Conservation (phyloP, 306 rosid genomes). For the Elaeagnus macrophylla region DNA sequence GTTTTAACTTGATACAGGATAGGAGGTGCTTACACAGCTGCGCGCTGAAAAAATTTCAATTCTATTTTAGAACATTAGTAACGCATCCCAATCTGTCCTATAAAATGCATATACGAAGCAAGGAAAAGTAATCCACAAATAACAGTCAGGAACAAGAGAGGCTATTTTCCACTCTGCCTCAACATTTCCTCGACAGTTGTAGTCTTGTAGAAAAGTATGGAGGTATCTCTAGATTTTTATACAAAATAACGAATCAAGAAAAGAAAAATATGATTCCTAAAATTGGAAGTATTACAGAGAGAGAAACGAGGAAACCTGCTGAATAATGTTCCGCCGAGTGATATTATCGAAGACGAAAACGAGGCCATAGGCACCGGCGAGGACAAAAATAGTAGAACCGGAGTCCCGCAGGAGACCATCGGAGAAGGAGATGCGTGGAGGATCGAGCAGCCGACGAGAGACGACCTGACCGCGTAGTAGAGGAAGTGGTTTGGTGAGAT, state of each 20-base stretch:
- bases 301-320: constrained; percentile 43
- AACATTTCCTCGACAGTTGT: not conserved
- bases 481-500: too few relatives aligned
- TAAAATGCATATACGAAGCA: too few relatives aligned
- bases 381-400: constrained; percentile 49
- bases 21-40: too few relatives aligned
- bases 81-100: too few relatives aligned
- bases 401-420: constrained; percentile 40
- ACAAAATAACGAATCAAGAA: not conserved
- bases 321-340: constrained; percentile 40
- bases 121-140: too few relatives aligned
- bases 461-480: too few relatives aligned
- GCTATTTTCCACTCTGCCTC: not conserved
- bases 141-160: not conserved
- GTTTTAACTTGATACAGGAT: too few relatives aligned
- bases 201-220: not conserved
- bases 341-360: constrained; percentile 56
- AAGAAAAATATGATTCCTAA: not conserved
- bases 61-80: too few relatives aligned
- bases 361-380: constrained; percentile 57
- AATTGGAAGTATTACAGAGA: not conserved
- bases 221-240: not conserved
- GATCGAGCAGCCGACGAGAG: not conserved
- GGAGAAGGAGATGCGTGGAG: constrained; percentile 11
- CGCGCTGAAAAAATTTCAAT: too few relatives aligned